phyloP scores from a whole-genome alignment of 1,284 basidiomycete genomes.

The Sanghuangporus baumii region DNA sequence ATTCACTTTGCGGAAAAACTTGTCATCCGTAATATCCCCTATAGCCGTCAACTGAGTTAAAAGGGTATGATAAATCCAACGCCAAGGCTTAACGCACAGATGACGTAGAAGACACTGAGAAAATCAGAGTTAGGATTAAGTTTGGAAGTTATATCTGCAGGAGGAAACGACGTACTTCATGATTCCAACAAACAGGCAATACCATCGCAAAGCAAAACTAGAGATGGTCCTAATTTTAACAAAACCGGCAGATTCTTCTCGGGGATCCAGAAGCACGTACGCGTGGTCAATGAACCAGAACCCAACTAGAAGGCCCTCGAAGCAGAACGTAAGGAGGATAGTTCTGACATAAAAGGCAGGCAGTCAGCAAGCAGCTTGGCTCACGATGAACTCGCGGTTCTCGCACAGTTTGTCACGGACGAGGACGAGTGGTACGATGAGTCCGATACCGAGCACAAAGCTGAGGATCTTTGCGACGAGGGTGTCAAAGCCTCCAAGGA shows the following conservation, averaged over 20 bases:
- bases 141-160: neutral
- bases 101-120: slow-evolving; percentile 63
- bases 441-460: slow-evolving; percentile 71
- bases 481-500: slow-evolving; percentile 74
- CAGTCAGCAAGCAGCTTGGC: slow-evolving; percentile 16
- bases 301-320: slow-evolving; percentile 71
- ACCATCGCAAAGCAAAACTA: slow-evolving; percentile 69
- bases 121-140: slow-evolving; percentile 1
- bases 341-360: slow-evolving; percentile 42
- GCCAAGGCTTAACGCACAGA: slow-evolving; percentile 42
- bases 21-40: slow-evolving; percentile 84
- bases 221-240: neutral
- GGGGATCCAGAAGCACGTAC: slow-evolving; percentile 36
- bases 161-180: slow-evolving; percentile 59
- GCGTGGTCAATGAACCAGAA: slow-evolving; percentile 84
- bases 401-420: slow-evolving; percentile 77
- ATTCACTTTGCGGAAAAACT: slow-evolving; percentile 81
- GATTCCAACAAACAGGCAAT: slow-evolving; percentile 74
- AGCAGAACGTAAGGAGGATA: slow-evolving; percentile 66
- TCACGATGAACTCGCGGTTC: neutral
- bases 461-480: slow-evolving; percentile 77
- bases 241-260: neutral
- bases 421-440: slow-evolving; percentile 68
- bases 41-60: slow-evolving; percentile 11
- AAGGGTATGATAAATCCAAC: neutral